phyloP scores from a whole-genome alignment of 139 green algal species.

The Chlamydomonas sp. region DNA sequence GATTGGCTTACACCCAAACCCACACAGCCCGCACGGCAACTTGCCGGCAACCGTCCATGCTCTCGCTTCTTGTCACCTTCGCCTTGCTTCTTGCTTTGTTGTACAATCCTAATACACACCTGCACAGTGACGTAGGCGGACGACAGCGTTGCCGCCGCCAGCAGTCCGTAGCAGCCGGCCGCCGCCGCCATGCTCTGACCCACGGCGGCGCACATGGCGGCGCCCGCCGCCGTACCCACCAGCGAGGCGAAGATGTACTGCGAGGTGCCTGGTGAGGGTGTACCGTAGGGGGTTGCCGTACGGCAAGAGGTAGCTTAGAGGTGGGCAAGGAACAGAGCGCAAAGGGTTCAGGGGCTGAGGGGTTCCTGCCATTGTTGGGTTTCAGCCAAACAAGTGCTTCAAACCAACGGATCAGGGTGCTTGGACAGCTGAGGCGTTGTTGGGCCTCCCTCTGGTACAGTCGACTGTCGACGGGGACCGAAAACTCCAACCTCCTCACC shows the following conservation, averaged over 20 bases:
- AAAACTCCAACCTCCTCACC: background rate
- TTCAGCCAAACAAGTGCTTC: too few relatives aligned
- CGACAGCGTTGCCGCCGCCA: constrained; percentile 2
- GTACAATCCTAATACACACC: background rate
- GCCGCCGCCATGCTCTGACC: constrained; percentile 49
- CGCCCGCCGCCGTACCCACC: constrained; percentile 63
- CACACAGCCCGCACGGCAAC: too few relatives aligned
- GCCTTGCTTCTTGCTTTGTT: too few relatives aligned
- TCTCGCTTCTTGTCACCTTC: too few relatives aligned
- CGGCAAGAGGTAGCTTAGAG: background rate
- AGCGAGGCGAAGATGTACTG: constrained; percentile 80
- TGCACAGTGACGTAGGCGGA: constrained; percentile 36
- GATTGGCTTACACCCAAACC: too few relatives aligned
- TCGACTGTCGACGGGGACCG: too few relatives aligned
- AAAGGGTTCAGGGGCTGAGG: background rate
- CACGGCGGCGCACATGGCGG: constrained; percentile 45
- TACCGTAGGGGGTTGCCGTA: background rate
- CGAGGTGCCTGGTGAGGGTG: constrained; percentile 50
- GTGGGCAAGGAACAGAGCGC: background rate
- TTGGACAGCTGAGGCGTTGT: too few relatives aligned
- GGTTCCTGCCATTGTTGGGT: too few relatives aligned
- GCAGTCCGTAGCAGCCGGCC: constrained; percentile 28
- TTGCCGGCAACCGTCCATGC: too few relatives aligned
- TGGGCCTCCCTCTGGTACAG: too few relatives aligned
- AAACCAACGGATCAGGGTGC: too few relatives aligned